A percentile compares a stretch with the other conserved stretches of the same genome.
phyloP scores from a whole-genome alignment of 371 early-diverging fungal species.

The Circinella minor region DNA sequence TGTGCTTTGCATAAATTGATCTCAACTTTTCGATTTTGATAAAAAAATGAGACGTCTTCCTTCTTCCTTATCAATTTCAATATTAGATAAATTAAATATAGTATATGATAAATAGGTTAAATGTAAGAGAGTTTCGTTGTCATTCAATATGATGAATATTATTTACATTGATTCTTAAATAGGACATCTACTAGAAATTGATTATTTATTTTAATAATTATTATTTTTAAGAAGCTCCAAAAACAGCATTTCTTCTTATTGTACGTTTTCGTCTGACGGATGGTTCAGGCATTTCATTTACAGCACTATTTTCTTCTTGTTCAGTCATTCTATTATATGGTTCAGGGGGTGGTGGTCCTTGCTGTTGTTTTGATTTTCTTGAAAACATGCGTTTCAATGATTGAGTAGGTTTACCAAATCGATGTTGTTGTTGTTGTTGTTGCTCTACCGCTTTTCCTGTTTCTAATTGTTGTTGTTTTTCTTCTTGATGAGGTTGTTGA shows the following conservation, averaged over 20 bases:
- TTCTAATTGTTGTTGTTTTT: constrained; percentile 10
- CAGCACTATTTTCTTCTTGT: constrained; percentile 4
- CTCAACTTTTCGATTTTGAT: no score
- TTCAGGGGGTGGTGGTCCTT: neutral
- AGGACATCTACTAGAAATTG: no score
- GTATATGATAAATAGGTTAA: no score
- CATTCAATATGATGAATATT: no score
- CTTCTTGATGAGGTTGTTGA: neutral
- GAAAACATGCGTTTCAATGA: constrained; percentile 20
- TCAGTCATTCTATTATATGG: constrained; percentile 3
- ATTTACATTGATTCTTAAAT: no score
- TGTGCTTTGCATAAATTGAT: no score
- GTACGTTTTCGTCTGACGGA: constrained; percentile 7
- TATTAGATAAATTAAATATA: no score
- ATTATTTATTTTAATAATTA: no score
- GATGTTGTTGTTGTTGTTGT: neutral
- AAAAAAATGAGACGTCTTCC: no score
- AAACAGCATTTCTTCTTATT: constrained; percentile 20
- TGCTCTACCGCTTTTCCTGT: no score
- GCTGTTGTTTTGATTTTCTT: neutral
- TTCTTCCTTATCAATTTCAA: no score
- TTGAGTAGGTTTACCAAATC: neutral
- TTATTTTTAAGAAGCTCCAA: constrained; percentile 12
- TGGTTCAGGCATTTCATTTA: neutral
- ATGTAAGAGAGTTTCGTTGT: no score